These are phyloP conservation scores for Chloromonas sp. DNA, from an alignment of 163 green algal genomes.

Conservation along the genomic window DNA sequence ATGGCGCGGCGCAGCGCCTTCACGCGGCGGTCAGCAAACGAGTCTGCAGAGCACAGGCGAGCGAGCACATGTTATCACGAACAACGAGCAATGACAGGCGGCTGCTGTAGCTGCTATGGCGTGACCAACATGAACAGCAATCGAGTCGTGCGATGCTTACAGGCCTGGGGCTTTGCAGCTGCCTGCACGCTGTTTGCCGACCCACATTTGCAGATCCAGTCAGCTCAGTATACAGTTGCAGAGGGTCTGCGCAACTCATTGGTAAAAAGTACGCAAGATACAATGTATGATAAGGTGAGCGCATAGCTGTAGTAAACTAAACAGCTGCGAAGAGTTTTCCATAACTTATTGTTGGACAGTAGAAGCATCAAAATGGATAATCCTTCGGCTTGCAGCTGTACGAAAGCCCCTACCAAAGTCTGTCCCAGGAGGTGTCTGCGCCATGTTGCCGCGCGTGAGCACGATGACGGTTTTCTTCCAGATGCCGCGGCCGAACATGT, in stretches of 20 bases:
- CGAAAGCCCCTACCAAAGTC: slow-evolving; percentile 25
- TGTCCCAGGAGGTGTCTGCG: slow-evolving; percentile 35
- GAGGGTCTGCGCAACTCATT: too few species aligned
- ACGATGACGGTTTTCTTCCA: slow-evolving; percentile 50
- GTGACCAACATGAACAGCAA: too few species aligned
- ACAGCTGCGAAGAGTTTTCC: too few species aligned
- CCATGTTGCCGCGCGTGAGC: slow-evolving; percentile 52
- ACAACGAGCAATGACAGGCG: too few species aligned
- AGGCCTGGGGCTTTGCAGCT: background rate
- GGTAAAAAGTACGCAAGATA: too few species aligned
- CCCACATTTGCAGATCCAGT: background rate
- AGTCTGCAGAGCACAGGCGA: slow-evolving; percentile 18
- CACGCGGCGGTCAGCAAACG: slow-evolving; percentile 38
- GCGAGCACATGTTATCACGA: background rate
- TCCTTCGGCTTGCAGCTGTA: background rate
- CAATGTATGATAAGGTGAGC: too few species aligned
- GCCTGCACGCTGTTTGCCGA: background rate
- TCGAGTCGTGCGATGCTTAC: too few species aligned
- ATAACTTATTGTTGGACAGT: too few species aligned
- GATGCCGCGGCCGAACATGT: slow-evolving; percentile 41
- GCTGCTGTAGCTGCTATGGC: too few species aligned
- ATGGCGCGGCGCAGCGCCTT: slow-evolving; percentile 29
- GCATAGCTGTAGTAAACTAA: too few species aligned
- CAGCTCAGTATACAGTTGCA: too few species aligned
- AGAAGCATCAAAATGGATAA: too few species aligned